phyloP scores from a whole-genome alignment of 805 yeast species.

The Jamesozyma jinghongensis region DNA sequence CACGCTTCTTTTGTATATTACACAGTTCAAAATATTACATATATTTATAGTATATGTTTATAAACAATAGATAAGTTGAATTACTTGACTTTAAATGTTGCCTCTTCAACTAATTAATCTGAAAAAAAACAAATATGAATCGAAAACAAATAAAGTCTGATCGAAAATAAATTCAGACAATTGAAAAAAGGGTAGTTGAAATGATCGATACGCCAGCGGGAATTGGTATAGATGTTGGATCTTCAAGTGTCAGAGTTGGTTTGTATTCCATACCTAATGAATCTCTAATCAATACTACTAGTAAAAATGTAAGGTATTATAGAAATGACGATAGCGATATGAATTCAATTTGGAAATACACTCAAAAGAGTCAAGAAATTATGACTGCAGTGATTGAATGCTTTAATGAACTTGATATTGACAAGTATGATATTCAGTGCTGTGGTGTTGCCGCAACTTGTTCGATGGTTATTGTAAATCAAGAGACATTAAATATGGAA shows the following conservation, averaged over 20 bases:
- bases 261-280: slow-evolving; percentile 15
- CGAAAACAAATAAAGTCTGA: too few species aligned
- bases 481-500: slow-evolving; percentile 13
- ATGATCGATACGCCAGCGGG: slow-evolving; percentile 5
- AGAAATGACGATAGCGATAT: slow-evolving; percentile 4
- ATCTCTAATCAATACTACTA: slow-evolving; percentile 6
- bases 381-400: slow-evolving; percentile 27
- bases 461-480: slow-evolving; percentile 41
- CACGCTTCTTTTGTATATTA: background rate
- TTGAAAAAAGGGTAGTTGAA: background rate
- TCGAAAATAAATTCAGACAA: too few species aligned
- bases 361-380: slow-evolving; percentile 38
- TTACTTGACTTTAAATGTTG: too few species aligned
- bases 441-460: slow-evolving; percentile 49
- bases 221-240: slow-evolving; percentile 45
- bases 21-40: too few species aligned
- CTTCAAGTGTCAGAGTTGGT: slow-evolving; percentile 40
- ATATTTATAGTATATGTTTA: too few species aligned
- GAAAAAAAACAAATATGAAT: too few species aligned
- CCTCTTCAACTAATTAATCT: too few species aligned
- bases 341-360: slow-evolving; percentile 23
- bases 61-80: too few species aligned
- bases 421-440: slow-evolving; percentile 12
- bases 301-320: slow-evolving; percentile 20
- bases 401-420: slow-evolving; percentile 8